Evolutionary conservation across 148 eudicot genomes (phyloP).

Genomic region (Heliamphora exappendiculata): DNA sequence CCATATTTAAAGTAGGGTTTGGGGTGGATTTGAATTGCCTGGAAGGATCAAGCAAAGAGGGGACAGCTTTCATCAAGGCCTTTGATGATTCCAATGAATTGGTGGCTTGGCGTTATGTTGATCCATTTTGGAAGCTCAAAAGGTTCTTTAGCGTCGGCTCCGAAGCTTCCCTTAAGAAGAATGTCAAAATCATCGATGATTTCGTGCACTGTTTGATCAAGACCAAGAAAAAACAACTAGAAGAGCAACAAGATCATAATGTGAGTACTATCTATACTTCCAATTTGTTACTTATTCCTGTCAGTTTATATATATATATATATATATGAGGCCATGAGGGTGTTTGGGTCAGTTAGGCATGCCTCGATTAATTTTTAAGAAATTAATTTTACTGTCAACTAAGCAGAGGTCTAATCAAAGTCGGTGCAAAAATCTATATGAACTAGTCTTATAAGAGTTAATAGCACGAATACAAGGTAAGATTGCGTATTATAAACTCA

Average conservation of each 20-base stretch:
- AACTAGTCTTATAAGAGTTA: too few relatives aligned
- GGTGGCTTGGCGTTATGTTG: constrained; percentile 44
- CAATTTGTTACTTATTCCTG: neutral
- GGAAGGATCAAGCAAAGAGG: constrained; percentile 51
- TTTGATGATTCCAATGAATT: constrained; percentile 67
- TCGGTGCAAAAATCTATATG: too few relatives aligned
- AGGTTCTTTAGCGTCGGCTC: constrained; percentile 47
- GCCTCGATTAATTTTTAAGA: too few relatives aligned
- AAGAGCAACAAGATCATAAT: constrained; percentile 16
- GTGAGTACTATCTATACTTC: constrained; percentile 19
- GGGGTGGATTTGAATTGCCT: constrained; percentile 76
- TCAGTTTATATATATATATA: neutral
- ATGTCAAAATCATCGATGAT: constrained; percentile 38
- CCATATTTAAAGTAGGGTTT: constrained; percentile 75
- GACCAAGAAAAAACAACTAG: constrained; percentile 36
- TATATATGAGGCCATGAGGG: too few relatives aligned
- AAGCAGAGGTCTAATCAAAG: too few relatives aligned
- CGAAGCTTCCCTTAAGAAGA: constrained; percentile 51
- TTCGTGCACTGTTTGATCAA: constrained; percentile 51
- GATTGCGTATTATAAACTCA: too few relatives aligned
- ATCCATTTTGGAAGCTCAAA: constrained; percentile 64
- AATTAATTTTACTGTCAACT: too few relatives aligned
- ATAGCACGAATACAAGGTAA: too few relatives aligned
- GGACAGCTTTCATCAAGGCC: constrained; percentile 53
- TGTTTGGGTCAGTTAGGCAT: too few relatives aligned